A percentile compares a stretch with the other conserved stretches of the same genome.
phyloP scores from a whole-genome alignment of 1,139 yeast species.

The Yamadazyma dushanensis region DNA sequence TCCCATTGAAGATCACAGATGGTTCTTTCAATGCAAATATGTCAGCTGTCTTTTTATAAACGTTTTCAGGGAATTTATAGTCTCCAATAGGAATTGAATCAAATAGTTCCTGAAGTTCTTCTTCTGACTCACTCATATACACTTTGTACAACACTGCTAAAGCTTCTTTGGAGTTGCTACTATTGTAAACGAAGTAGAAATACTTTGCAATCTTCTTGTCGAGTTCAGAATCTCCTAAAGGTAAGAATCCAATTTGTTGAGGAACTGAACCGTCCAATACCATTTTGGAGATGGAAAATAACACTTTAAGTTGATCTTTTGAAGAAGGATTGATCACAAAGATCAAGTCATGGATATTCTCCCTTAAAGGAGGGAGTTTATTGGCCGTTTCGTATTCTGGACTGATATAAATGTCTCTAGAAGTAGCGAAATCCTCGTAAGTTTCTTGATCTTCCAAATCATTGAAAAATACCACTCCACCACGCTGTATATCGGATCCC shows the following conservation, averaged over 20 bases:
- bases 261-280: constrained; percentile 64
- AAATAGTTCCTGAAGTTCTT: constrained; percentile 28
- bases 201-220: constrained; percentile 31
- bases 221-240: constrained; percentile 42
- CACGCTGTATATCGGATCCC: constrained; percentile 20
- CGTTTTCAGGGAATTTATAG: constrained; percentile 28
- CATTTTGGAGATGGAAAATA: constrained; percentile 50
- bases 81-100: constrained; percentile 18
- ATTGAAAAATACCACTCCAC: constrained; percentile 70
- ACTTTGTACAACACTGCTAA: constrained; percentile 44
- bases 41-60: constrained; percentile 21
- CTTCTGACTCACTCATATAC: constrained; percentile 26
- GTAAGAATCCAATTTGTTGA: constrained; percentile 79
- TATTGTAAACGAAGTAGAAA: constrained; percentile 35
- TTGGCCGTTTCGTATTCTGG: constrained; percentile 42
- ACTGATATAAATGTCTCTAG: constrained; percentile 41
- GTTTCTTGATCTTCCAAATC: constrained; percentile 65
- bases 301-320: constrained; percentile 44
- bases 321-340: constrained; percentile 68
- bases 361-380: constrained; percentile 66
- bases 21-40: constrained; percentile 48
- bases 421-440: constrained; percentile 48
- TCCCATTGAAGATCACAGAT: constrained; percentile 71
- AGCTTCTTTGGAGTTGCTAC: constrained; percentile 34
- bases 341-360: constrained; percentile 75